Conservation (phyloP, 2,329 filamentous ascomycete genomes). For the Fusarium sp. region DNA sequence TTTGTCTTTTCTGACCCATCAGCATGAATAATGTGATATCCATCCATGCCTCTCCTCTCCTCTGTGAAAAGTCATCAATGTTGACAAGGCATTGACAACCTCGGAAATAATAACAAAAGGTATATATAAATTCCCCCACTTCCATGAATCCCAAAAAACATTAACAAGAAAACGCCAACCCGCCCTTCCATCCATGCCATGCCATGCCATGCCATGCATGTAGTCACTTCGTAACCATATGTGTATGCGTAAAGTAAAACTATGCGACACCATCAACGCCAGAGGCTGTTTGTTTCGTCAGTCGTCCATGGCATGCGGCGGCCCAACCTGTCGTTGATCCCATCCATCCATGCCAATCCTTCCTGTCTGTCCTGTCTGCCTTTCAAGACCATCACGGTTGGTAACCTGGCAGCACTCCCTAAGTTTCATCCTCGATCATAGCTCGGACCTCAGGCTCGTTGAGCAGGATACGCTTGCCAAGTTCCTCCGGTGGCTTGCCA, state of each 20-base stretch:
- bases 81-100: constrained; percentile 18
- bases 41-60: not conserved
- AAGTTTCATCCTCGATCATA: constrained; percentile 57
- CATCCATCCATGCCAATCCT: constrained; percentile 9
- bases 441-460: constrained; percentile 63
- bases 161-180: constrained; percentile 40
- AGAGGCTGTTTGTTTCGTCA: constrained; percentile 26
- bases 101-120: constrained; percentile 38
- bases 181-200: constrained; percentile 8
- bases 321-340: constrained; percentile 23
- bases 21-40: not conserved
- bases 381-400: not conserved
- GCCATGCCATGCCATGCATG: constrained; percentile 25
- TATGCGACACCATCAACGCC: constrained; percentile 40
- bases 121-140: constrained; percentile 37
- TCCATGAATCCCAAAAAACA: constrained; percentile 33
- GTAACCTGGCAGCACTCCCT: constrained; percentile 15
- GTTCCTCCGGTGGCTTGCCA: constrained; percentile 76
- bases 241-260: constrained; percentile 35
- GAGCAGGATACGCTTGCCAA: constrained; percentile 78
- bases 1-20: constrained; percentile 23
- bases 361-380: constrained; percentile 2
- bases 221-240: constrained; percentile 38
- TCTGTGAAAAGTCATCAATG: not conserved
- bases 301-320: constrained; percentile 18